Base-by-base conservation (phyloP, 805 yeast species). In the Sungouiella blattae region DNA sequence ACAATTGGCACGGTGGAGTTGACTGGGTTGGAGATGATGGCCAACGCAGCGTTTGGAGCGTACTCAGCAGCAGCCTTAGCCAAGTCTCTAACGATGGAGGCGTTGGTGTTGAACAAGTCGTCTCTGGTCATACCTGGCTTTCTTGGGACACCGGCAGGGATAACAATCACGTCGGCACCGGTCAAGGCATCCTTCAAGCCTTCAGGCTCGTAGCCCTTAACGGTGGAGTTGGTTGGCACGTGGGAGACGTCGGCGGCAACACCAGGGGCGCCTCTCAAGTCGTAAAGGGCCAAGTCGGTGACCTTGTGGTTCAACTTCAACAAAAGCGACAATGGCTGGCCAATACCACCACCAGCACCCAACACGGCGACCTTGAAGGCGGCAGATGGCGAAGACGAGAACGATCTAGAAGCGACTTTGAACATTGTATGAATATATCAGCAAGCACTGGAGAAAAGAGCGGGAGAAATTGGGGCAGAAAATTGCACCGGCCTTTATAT, bases 41-140 rank as follows among this genome's bases (percentile, higher is more conserved):
- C 75, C 35, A 88, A 68, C 34, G 86, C 79, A 42, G 96, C 96
- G 52, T 85, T 75, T 59, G 96, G 96, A 48, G 85, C 76, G 64
- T 73, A 60, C 48, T 83, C 86, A 43, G 94, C 95, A 52, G 78
- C 78, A 36, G 88, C 84, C 67, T 81, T 73, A 60, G 95, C 95
- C 64, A 89, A 76, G 66, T 86, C 96, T 62, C 93, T 81, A 46
- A 89, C 96, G 64, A 89, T 89, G 34, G 94, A 83, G 35, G 97
- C 97, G 60, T 89, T 89, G 73, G 94, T 89, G 75, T 86, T 83
- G 82, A 89, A 89, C 56, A 89, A 75, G 62, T 89, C 97, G 64
- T 89, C 97, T 75, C 97, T 85, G 58, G 96, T 87, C 97, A 89
- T 89, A 66, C 97, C 97, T 51, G 97, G 97, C 74, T 88, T 89